Evolutionary conservation across 2,329 filamentous ascomycete species (phyloP).

Genomic region (Hirsutella thompsonii): DNA sequence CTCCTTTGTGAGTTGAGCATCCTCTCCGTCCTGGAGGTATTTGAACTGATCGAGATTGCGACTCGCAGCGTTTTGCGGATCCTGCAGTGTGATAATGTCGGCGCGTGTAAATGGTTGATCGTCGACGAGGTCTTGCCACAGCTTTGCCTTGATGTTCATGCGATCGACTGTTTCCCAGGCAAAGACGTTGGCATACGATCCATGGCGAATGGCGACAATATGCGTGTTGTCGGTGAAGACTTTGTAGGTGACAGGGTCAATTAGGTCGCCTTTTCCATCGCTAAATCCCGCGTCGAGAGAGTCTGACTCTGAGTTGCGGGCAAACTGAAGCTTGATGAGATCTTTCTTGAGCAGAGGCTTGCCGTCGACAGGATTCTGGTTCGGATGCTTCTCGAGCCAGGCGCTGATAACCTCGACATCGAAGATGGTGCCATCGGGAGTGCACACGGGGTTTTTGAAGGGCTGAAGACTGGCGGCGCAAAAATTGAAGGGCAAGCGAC

Average conservation of each 20-base stretch:
- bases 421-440: constrained; percentile 74
- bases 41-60: constrained; percentile 82
- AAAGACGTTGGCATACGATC: constrained; percentile 85
- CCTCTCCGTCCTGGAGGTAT: constrained; percentile 70
- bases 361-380: constrained; percentile 83
- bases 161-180: constrained; percentile 90
- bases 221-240: constrained; percentile 97
- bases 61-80: constrained; percentile 78
- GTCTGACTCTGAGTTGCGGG: constrained; percentile 68
- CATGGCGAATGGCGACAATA: constrained; percentile 73
- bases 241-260: constrained; percentile 95
- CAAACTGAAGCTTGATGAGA: constrained; percentile 81
- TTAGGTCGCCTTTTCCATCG: constrained; percentile 61
- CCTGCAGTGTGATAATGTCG: constrained; percentile 92
- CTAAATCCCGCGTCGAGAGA: constrained; percentile 31
- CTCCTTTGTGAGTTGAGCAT: constrained; percentile 53
- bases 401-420: constrained; percentile 88
- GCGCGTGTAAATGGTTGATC: constrained; percentile 77
- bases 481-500: constrained; percentile 91
- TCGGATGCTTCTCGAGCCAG: constrained; percentile 80
- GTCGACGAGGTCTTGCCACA: constrained; percentile 83
- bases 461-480: constrained; percentile 93
- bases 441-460: constrained; percentile 91
- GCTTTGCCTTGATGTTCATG: constrained; percentile 92
- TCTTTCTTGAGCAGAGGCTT: constrained; percentile 66